These are phyloP conservation scores for Dioscorea cayenensis DNA, from an alignment of 116 monocot species.

Conservation along the genomic window DNA sequence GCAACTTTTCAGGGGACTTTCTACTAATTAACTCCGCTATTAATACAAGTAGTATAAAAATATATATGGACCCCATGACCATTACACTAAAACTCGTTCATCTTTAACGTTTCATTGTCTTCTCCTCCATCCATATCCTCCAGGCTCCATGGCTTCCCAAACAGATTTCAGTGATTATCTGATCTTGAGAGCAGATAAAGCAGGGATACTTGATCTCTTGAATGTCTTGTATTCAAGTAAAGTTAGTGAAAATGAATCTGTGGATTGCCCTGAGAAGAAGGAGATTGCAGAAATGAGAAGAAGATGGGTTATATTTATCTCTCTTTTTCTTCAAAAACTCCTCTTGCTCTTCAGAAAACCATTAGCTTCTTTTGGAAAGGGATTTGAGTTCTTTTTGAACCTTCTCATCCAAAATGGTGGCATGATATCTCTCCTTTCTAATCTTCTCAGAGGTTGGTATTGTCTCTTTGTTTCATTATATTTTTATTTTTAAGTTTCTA, in stretches of 20 bases:
- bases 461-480: neutral
- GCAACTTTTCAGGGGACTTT: no score
- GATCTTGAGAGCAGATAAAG: constrained; percentile 58
- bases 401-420: constrained; percentile 32
- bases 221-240: constrained; percentile 37
- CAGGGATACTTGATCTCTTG: constrained; percentile 28
- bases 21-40: no score
- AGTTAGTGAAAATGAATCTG: constrained; percentile 12
- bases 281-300: constrained; percentile 13
- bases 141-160: neutral
- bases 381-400: constrained; percentile 43
- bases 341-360: constrained; percentile 25
- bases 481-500: neutral
- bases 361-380: constrained; percentile 22
- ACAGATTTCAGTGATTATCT: constrained; percentile 31
- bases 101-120: neutral
- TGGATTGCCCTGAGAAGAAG: constrained; percentile 36
- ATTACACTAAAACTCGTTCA: no score
- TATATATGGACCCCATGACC: no score
- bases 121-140: neutral
- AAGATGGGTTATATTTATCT: constrained; percentile 56
- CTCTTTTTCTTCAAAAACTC: constrained; percentile 50
- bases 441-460: constrained; percentile 33
- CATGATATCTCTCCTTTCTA: constrained; percentile 16
- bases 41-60: no score